Percentiles rank a stretch among this genome's conserved stretches.
Evolutionary conservation across 768 basidiomycete genomes (phyloP).

Genomic region (Pseudohyphozyma bogoriensis): DNA sequence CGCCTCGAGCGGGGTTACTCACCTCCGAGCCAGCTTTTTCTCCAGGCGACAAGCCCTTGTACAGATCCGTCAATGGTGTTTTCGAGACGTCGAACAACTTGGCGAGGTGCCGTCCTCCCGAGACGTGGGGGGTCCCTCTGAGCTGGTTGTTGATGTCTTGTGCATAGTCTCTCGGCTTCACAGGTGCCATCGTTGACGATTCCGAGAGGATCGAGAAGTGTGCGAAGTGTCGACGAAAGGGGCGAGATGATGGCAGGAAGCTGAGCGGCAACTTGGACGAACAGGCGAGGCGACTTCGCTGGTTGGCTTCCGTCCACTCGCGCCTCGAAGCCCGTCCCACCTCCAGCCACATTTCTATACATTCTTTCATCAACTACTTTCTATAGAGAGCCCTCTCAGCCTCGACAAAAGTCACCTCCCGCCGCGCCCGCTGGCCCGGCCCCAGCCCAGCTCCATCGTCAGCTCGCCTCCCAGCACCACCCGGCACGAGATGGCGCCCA

Average conservation of each 20-base stretch:
- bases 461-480: no score
- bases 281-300: background rate
- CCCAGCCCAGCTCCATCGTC: no score
- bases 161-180: background rate
- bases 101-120: conserved; percentile 4
- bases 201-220: background rate
- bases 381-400: no score
- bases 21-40: no score
- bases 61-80: background rate
- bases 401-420: no score
- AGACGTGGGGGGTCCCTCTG: no score
- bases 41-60: background rate
- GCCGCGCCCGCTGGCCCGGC: no score
- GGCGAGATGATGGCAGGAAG: background rate
- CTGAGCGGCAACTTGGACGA: background rate
- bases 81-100: background rate
- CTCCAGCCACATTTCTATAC: no score
- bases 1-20: no score
- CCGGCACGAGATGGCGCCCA: background rate
- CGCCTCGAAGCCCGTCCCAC: no score
- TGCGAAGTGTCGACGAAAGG: background rate
- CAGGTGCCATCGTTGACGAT: background rate
- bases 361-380: no score
- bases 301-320: no score
- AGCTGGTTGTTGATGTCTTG: background rate